These are phyloP conservation scores for Selaginella moellendorffii DNA, from an alignment of 75 land plant genomes.

Conservation along the genomic window DNA sequence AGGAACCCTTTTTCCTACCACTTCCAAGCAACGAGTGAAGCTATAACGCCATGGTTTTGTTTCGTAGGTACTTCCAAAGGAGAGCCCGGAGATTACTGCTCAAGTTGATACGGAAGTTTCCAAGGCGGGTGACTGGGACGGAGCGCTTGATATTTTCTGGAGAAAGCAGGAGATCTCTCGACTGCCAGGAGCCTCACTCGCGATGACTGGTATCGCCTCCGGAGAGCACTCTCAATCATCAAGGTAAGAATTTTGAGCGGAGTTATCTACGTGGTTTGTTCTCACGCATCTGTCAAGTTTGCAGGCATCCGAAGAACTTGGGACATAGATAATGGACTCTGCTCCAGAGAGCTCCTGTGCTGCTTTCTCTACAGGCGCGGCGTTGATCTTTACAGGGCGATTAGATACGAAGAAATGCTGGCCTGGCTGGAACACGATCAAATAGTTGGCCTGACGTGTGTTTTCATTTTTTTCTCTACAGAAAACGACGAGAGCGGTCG, in stretches of 20 bases:
- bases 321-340: too few relatives aligned
- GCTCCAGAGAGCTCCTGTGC: slow-evolving; percentile 69
- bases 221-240: slow-evolving; percentile 64
- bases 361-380: slow-evolving; percentile 59
- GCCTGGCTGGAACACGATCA: slow-evolving; percentile 28
- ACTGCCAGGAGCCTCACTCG: slow-evolving; percentile 38
- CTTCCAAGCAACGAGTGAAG: too few relatives aligned
- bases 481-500: slow-evolving; percentile 21
- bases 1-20: too few relatives aligned
- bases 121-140: slow-evolving; percentile 54
- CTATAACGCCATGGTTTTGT: too few relatives aligned
- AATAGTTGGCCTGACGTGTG: background rate
- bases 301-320: too few relatives aligned
- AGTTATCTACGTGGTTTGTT: background rate
- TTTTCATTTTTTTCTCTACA: background rate
- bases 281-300: too few relatives aligned
- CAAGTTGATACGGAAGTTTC: slow-evolving; percentile 29
- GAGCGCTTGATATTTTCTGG: slow-evolving; percentile 54
- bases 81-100: slow-evolving; percentile 34
- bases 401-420: slow-evolving; percentile 94
- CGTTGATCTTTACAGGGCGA: slow-evolving; percentile 46
- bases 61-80: slow-evolving; percentile 66
- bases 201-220: slow-evolving; percentile 78
- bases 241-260: slow-evolving; percentile 26
- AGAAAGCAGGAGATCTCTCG: slow-evolving; percentile 54